Conservation (phyloP, 805 yeast genomes). For the Metschnikowia proteae region DNA sequence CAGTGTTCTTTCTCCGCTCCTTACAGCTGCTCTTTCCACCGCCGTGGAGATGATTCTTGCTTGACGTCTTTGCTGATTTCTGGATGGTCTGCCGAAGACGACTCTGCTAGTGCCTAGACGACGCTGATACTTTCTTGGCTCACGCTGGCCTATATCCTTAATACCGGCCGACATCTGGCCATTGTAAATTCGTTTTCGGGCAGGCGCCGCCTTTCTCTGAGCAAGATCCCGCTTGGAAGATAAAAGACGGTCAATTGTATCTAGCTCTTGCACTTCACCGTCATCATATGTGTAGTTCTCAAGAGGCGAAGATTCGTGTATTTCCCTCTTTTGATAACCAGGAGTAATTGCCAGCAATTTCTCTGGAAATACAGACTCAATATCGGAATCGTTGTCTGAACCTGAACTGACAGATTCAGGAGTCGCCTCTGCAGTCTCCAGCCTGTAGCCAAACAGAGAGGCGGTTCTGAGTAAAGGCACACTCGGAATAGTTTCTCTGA, state of each 20-base stretch:
- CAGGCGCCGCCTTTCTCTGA: not conserved
- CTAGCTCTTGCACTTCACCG: constrained; percentile 8
- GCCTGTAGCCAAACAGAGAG: constrained; percentile 7
- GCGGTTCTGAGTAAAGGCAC: constrained; percentile 1
- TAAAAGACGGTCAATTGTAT: constrained; percentile 12
- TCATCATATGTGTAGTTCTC: not conserved
- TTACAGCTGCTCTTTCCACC: too few species aligned
- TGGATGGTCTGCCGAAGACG: not conserved
- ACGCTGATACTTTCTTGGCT: not conserved
- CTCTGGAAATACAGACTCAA: not conserved
- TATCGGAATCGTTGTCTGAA: constrained; percentile 7
- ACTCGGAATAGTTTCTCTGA: not conserved
- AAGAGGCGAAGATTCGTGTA: not conserved
- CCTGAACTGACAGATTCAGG: constrained; percentile 3
- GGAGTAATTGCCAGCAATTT: constrained; percentile 2
- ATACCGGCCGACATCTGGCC: not conserved
- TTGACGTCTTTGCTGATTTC: not conserved
- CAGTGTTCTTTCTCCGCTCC: not conserved
- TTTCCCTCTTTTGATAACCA: not conserved
- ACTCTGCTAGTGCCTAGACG: not conserved
- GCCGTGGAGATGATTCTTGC: not conserved
- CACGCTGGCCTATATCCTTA: not conserved
- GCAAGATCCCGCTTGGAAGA: not conserved
- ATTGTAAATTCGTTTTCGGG: not conserved
- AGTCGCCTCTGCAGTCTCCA: constrained; percentile 8